Evolutionary conservation across 306 rosid genomes (phyloP).

Genomic region (Vigna nakashimae): DNA sequence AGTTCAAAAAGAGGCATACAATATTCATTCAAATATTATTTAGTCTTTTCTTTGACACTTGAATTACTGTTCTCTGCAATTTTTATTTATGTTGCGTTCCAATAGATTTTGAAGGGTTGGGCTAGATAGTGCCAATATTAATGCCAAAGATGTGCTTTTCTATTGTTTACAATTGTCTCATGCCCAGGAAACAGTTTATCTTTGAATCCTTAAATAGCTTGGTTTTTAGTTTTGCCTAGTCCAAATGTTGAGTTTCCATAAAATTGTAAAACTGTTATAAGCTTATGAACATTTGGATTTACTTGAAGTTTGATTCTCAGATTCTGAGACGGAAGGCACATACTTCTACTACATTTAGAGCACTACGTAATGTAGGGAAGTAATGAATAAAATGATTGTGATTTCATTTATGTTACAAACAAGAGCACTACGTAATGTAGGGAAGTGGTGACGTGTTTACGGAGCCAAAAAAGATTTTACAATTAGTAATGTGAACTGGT

Average conservation of each 20-base stretch:
- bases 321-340: conserved; percentile 80
- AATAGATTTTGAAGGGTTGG: not conserved
- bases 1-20: conserved; percentile 8
- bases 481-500: no score
- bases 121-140: not conserved
- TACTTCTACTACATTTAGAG: conserved; percentile 69
- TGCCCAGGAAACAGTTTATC: conserved; percentile 9
- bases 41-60: not conserved
- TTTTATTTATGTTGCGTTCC: not conserved
- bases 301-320: conserved; percentile 70
- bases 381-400: no score
- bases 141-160: not conserved
- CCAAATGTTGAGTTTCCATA: not conserved
- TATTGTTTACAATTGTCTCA: not conserved
- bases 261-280: not conserved
- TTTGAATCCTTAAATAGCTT: conserved; percentile 13
- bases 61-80: not conserved
- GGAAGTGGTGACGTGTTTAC: not conserved
- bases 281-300: not conserved
- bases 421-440: not conserved
- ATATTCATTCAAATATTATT: not conserved
- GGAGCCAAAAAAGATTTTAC: not conserved
- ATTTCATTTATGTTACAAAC: not conserved
- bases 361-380: no score
- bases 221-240: not conserved